Base-by-base conservation (phyloP, 176 grass and related monocot species). In the Bromus sterilis region DNA sequence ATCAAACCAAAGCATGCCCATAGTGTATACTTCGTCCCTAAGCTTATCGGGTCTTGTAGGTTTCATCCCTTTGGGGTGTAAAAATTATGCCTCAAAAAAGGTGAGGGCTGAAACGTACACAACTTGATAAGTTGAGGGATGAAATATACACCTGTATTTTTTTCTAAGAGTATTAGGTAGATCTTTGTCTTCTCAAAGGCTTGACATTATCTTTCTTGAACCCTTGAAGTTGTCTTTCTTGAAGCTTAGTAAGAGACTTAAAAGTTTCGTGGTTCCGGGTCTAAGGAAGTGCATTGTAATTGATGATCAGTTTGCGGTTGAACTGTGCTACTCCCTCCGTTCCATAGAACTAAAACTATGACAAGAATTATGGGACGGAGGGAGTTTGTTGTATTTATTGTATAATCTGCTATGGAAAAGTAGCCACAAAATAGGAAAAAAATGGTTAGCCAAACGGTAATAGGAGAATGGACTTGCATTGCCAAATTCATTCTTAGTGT, bases 121-220 rank as follows among this genome's bases (percentile, higher is more conserved):
- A 53, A 20, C 48, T 18, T 53, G 48, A 51, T 51, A 53, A 53
- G 18, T 53, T 53, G 18, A 53, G 48, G 48, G 48, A 21, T 6
- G 48, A 21, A 53, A 53, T 53, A 53, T 53, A 53, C 48, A 53
- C 18, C 48, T 21, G 8, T 53, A 48, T 82, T 9, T 74, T 35
- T 80, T 33, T 73, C 49, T 42, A 32, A 57, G 66, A 74, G 80
- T n/a, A 26, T 46, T 33, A 36, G 62, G 8, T 62, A 63, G 80
- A 48, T 36, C 41, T 15, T 74, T 83, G 29, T 31, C 61, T 49
- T 83, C 13, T 43, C 56, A 64, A 60, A 83, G 56, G 56, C 69
- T 63, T 2, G 2, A 70, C 39, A 9, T 46, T 61, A 46, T 65
- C 6, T 53, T 11, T 81, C 3, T 80, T 75, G 58, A 37, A 62